phyloP scores from a whole-genome alignment of 345 rosid species.

The Dipteronia sinensis region DNA sequence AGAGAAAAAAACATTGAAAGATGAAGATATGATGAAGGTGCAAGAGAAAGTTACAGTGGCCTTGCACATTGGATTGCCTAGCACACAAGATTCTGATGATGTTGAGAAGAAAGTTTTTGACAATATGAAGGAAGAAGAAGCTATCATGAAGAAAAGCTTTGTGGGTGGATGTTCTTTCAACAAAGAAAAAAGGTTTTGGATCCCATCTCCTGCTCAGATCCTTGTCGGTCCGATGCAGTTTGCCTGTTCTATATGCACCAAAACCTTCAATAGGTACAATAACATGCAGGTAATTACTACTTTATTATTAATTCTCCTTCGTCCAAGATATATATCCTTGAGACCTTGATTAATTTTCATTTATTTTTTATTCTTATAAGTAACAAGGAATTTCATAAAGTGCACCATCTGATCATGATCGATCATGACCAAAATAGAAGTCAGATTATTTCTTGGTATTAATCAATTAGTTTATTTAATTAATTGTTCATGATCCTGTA shows the following conservation, averaged over 20 bases:
- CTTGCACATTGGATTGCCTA: constrained; percentile 74
- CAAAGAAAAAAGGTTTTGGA: constrained; percentile 68
- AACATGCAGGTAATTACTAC: constrained; percentile 73
- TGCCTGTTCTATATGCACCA: constrained; percentile 70
- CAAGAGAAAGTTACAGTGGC: constrained; percentile 47
- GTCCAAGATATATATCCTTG: too few species aligned
- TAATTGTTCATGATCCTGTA: too few species aligned
- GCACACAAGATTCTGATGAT: constrained; percentile 17
- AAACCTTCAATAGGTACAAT: constrained; percentile 88
- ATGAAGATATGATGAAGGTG: constrained; percentile 26
- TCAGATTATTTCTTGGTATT: not conserved
- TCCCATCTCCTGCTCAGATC: constrained; percentile 82
- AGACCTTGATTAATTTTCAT: not conserved
- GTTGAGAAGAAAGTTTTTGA: constrained; percentile 19
- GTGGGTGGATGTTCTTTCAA: constrained; percentile 33
- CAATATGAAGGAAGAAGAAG: constrained; percentile 22
- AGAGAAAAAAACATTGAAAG: constrained; percentile 40
- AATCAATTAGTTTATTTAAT: too few species aligned
- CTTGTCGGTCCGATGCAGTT: constrained; percentile 86
- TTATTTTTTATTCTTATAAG: not conserved
- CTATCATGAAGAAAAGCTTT: constrained; percentile 32
- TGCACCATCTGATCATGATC: not conserved
- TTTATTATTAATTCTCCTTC: not conserved
- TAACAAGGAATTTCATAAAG: too few species aligned
- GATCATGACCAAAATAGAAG: not conserved